Evolutionary conservation across 768 basidiomycete genomes (phyloP).

Genomic region (Coprinopsis marcescibilis): DNA sequence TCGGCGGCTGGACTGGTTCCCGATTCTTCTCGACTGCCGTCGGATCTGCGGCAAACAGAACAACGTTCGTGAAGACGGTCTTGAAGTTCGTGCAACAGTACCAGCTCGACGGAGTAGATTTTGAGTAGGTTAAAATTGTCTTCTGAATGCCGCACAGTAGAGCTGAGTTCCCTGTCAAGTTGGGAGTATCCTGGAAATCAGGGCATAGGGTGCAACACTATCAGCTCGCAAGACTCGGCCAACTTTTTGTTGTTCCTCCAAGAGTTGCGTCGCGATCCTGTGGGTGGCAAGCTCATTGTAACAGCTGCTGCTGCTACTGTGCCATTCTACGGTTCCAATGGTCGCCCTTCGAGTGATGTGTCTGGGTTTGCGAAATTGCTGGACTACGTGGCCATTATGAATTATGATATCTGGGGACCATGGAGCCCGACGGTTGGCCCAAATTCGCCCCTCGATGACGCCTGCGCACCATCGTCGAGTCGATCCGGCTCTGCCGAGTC

Average conservation of each 20-base stretch:
- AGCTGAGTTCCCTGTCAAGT: slow-evolving; percentile 31
- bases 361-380: slow-evolving; percentile 67
- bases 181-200: slow-evolving; percentile 81
- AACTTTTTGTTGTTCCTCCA: slow-evolving; percentile 81
- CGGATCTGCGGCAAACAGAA: slow-evolving; percentile 51
- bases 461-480: slow-evolving; percentile 54
- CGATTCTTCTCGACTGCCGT: slow-evolving; percentile 58
- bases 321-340: slow-evolving; percentile 39
- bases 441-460: slow-evolving; percentile 83
- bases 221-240: slow-evolving; percentile 55
- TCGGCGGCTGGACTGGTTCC: slow-evolving; percentile 72
- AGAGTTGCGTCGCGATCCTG: slow-evolving; percentile 53
- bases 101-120: slow-evolving; percentile 53
- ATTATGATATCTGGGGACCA: slow-evolving; percentile 64
- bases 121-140: slow-evolving; percentile 48
- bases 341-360: slow-evolving; percentile 60
- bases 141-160: neutral
- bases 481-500: slow-evolving; percentile 72
- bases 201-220: slow-evolving; percentile 69
- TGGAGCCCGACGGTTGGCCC: slow-evolving; percentile 70
- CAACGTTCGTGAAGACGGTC: slow-evolving; percentile 58
- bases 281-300: slow-evolving; percentile 54
- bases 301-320: slow-evolving; percentile 36
- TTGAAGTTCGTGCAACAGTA: slow-evolving; percentile 46
- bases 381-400: slow-evolving; percentile 51